Percentiles rank a stretch among this genome's conserved stretches.
phyloP scores from a whole-genome alignment of 345 rosid species.

The thale cress (Arabidopsis thaliana) region DNA sequence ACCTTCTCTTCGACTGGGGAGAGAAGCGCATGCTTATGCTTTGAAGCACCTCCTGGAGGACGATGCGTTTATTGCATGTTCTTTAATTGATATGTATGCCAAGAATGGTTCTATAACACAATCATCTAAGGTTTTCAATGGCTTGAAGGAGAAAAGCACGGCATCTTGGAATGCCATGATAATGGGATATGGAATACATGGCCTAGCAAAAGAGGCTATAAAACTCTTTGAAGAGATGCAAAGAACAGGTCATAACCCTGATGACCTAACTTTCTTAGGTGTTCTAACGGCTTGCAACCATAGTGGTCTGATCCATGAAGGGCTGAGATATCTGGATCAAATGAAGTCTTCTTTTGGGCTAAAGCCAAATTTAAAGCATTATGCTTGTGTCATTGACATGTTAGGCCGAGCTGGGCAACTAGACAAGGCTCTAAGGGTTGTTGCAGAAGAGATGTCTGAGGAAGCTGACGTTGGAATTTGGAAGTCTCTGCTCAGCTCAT shows the following conservation, averaged over 20 bases:
- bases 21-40: slow-evolving; percentile 65
- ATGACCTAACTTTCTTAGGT: slow-evolving; percentile 62
- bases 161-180: slow-evolving; percentile 71
- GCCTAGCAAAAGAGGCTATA: slow-evolving; percentile 58
- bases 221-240: slow-evolving; percentile 67
- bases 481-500: slow-evolving; percentile 75
- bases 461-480: slow-evolving; percentile 66
- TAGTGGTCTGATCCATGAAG: slow-evolving; percentile 58
- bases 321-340: slow-evolving; percentile 57
- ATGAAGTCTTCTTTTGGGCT: slow-evolving; percentile 49
- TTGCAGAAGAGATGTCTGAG: slow-evolving; percentile 56
- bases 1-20: slow-evolving; percentile 63
- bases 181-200: slow-evolving; percentile 68
- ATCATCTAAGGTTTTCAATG: slow-evolving; percentile 52
- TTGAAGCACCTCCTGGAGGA: slow-evolving; percentile 47
- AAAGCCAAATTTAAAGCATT: slow-evolving; percentile 67
- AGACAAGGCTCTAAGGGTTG: slow-evolving; percentile 55
- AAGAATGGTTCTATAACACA: slow-evolving; percentile 60
- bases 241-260: slow-evolving; percentile 52
- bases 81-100: slow-evolving; percentile 71
- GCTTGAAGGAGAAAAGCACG: slow-evolving; percentile 47
- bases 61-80: slow-evolving; percentile 53
- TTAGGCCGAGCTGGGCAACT: slow-evolving; percentile 67
- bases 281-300: slow-evolving; percentile 69
- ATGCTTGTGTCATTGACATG: slow-evolving; percentile 76